Evolutionary conservation across 2,329 filamentous ascomycete genomes (phyloP).

Genomic region (Trichoderma semiorbis): DNA sequence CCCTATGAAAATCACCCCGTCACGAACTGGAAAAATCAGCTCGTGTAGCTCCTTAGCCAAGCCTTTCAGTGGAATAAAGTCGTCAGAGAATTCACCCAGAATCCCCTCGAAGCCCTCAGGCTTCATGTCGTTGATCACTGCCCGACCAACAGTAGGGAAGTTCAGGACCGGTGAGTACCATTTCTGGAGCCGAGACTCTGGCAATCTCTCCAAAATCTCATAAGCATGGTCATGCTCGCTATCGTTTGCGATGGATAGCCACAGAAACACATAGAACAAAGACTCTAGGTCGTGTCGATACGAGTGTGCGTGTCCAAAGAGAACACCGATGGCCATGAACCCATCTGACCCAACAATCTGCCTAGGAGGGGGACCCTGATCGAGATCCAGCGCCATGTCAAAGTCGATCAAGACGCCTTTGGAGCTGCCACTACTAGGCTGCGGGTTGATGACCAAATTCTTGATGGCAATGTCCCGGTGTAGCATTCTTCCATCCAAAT

Average conservation of each 20-base stretch:
- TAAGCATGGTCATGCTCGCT: neutral
- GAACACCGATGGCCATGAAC: neutral
- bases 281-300: neutral
- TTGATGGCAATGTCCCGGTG: neutral
- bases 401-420: neutral
- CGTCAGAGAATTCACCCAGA: neutral
- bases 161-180: neutral
- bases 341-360: neutral
- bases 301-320: neutral
- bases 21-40: neutral
- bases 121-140: neutral
- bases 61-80: neutral
- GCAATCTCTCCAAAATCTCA: neutral
- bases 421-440: too few relatives aligned
- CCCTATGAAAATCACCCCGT: neutral
- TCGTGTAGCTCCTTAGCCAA: neutral
- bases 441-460: neutral
- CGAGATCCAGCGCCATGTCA: neutral
- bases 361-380: rapidly evolving
- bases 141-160: too few relatives aligned
- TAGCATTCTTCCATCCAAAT: rapidly evolving
- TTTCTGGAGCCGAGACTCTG: neutral
- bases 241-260: neutral
- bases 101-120: neutral
- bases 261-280: neutral